Evolutionary conservation across 1,139 yeast genomes (phyloP).

Genomic region (Pichia sp.): DNA sequence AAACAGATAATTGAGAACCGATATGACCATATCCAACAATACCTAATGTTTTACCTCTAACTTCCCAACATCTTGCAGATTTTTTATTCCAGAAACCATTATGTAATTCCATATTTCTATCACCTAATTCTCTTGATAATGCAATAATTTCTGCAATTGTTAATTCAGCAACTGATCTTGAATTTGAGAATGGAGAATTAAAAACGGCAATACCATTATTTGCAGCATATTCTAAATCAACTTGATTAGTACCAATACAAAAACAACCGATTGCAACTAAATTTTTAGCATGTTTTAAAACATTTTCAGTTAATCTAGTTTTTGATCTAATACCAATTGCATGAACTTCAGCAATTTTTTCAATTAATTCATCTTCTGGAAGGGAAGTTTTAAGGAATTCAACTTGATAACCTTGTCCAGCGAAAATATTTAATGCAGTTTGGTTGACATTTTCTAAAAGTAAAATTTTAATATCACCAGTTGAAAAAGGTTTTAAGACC

Average conservation of each 20-base stretch:
- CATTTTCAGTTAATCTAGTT: conserved; percentile 76
- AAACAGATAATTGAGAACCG: conserved; percentile 93
- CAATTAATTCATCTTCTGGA: conserved; percentile 90
- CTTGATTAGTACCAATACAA: conserved; percentile 99
- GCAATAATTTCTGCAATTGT: conserved; percentile 93
- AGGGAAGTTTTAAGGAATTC: conserved; percentile 88
- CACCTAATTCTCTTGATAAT: conserved; percentile 94
- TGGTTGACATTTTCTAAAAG: conserved; percentile 87
- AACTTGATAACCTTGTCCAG: conserved; percentile 91
- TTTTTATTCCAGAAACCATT: conserved; percentile 98
- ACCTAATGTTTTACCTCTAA: conserved; percentile 97
- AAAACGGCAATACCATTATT: conserved; percentile 91
- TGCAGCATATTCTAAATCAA: conserved; percentile 88
- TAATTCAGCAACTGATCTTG: conserved; percentile 97
- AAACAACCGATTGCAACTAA: conserved; percentile 92
- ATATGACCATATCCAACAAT: conserved; percentile 98
- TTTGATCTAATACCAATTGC: conserved; percentile 98
- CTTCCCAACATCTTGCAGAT: conserved; percentile 94
- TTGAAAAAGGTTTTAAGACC: conserved; percentile 79
- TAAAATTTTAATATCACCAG: conserved; percentile 88
- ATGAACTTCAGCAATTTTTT: conserved; percentile 87
- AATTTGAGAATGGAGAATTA: conserved; percentile 98
- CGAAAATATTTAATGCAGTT: conserved; percentile 84
- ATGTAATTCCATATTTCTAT: conserved; percentile 93
- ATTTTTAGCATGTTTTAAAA: conserved; percentile 81